Evolutionary conservation across 257 asterid genomes (phyloP), one percentile per base, ranked within the genome.

Genomic region (Ilex aquifolium): DNA sequence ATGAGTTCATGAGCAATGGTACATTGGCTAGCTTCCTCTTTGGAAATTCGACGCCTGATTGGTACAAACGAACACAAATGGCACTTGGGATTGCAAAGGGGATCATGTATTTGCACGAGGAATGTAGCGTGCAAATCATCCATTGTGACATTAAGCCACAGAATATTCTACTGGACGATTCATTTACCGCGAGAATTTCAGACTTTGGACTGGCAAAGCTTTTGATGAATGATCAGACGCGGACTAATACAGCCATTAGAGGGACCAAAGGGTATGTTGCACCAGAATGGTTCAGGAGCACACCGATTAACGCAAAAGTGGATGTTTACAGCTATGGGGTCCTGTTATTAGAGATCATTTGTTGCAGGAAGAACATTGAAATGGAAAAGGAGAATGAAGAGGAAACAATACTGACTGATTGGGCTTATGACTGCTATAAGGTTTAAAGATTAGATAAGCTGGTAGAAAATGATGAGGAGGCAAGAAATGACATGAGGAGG

Each of bases 21-120:
- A 50, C 56, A 4, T n/a, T 50, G 56, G 56, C 56, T 4, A 50
- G 56, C 56, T 50, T 50, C n/a, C 56, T 50, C n/a, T 50, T 50
- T 14, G 56, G 56, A 7, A 14, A 50, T 14, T n/a, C 17, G 13
- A 50, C 6, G 56, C 56, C 56, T 12, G 13, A 3, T 50, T 50
- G 56, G 56, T 3, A 50, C 6, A 6, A 50, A 14, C 6, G 56
- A n/a, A 50, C n/a, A 3, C 56, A 50, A 50, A 50, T 50, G 6
- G 56, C 56, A 12, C 5, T 50, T 12, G 56, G 56, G 56, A 50
- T 50, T 50, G 56, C 56, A 50, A 50, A 14, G 13, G 56, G 56
- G 17, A 6, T 50, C 17, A 3, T 50, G n/a, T 50, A 50, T 14
- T 14, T 50, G 17, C 56, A 50, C n/a, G 56, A 50, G 56, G 56